phyloP scores from a whole-genome alignment of 2,329 filamentous ascomycete species.

The Fusarium chuoi region DNA sequence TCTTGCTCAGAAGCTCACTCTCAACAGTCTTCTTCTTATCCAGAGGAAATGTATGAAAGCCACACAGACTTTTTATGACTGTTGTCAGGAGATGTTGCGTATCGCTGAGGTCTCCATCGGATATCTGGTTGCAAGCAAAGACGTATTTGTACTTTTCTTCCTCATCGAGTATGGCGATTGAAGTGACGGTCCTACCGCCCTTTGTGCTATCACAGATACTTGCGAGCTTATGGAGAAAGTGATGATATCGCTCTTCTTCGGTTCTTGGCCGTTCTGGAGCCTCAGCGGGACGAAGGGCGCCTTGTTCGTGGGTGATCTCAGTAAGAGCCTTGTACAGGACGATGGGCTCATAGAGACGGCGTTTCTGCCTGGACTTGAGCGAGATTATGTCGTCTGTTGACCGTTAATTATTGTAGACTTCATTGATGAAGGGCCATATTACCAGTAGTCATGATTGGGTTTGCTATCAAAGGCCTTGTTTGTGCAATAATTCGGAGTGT shows the following conservation, averaged over 20 bases:
- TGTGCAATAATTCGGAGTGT: background rate
- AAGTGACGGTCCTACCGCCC: slow-evolving; percentile 46
- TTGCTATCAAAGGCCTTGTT: background rate
- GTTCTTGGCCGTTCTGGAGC: background rate
- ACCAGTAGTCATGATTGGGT: slow-evolving; percentile 11
- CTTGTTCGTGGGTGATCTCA: slow-evolving; percentile 22
- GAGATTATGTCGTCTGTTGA: background rate
- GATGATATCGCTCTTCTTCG: slow-evolving; percentile 40
- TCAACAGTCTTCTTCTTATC: rapidly evolving
- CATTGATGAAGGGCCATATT: rapidly evolving
- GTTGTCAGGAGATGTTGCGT: slow-evolving; percentile 12
- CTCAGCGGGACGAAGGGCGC: slow-evolving; percentile 1
- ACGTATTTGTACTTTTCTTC: slow-evolving; percentile 44
- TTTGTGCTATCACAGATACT: slow-evolving; percentile 46
- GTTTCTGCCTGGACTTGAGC: slow-evolving; percentile 32
- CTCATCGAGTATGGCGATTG: slow-evolving; percentile 44
- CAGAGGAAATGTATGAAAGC: background rate
- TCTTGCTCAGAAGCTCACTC: slow-evolving; percentile 7
- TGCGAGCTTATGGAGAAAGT: slow-evolving; percentile 47
- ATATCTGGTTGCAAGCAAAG: slow-evolving; percentile 46
- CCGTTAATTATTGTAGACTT: background rate
- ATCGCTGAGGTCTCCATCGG: background rate
- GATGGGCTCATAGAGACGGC: slow-evolving; percentile 46
- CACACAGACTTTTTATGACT: slow-evolving; percentile 23
- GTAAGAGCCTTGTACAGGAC: slow-evolving; percentile 41